Base-by-base conservation (phyloP, 805 yeast genomes). In the Zygosaccharomyces siamensis region DNA sequence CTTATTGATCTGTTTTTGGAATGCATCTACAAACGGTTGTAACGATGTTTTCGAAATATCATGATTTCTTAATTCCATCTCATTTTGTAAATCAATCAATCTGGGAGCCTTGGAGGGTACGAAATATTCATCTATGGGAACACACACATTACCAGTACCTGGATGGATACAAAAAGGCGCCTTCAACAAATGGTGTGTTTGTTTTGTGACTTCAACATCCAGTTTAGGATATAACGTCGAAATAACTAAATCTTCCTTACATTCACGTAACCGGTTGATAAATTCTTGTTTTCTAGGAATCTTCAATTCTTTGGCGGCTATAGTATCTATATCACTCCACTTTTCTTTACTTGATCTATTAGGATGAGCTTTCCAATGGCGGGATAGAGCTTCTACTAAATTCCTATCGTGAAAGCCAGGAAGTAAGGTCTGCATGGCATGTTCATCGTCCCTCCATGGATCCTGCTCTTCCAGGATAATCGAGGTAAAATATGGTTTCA, bases 161-260 rank as follows among this genome's bases (percentile, higher is more conserved):
- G 99, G 99, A 66, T 93, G 99, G 38, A 93, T 83, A 72, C 98
- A 92, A 66, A 93, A 93, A 14, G 99, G 99, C 1, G 97, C 86
- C 64, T 93, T 93, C 59, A 93, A 77, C 69, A 93, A 81, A 72
- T 93, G 99, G 69, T 83, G 88, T 61, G 90, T 75, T 64, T 86
- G 93, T 56, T 84, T 78, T 6, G 98, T 86, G 31, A 93, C 99
- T 67, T 90, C 95, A 43, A 86, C 82, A 78, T 93, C 99, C 52
- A 93, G 74, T 60, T 96, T 78, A 38, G 99, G 99, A 67, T 92
- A 92, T 72, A 89, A 69, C 51, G 86, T 84, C 52, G 81, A 83
- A 33, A 93, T 68, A 20, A 92, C 82, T 49, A 89, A 75, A 58
- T 90, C 96, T 67, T 86, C 89, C 69, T 82, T 86, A 88, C 86